Evolutionary conservation across 768 basidiomycete species (phyloP).

Genomic region (Rhodotorula toruloides): DNA sequence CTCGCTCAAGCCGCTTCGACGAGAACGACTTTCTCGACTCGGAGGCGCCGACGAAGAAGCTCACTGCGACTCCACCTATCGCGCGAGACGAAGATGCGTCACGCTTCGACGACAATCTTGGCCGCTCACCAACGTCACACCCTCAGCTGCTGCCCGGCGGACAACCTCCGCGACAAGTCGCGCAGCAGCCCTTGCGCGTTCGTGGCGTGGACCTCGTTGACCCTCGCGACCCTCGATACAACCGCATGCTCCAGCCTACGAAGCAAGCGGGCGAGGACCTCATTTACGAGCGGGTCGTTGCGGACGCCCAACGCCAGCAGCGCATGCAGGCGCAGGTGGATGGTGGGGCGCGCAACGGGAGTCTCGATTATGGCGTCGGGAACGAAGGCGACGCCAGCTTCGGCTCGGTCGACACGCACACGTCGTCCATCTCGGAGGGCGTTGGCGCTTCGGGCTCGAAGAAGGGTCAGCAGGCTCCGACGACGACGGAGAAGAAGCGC

Average conservation of each 20-base stretch:
- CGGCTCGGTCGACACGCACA: conserved; percentile 19
- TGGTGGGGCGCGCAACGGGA: not conserved
- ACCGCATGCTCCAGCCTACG: conserved; percentile 29
- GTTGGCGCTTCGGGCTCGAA: not conserved
- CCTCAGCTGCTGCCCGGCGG: not conserved
- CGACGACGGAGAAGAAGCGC: conserved; percentile 38
- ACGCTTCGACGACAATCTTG: not conserved
- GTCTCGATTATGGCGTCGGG: not conserved
- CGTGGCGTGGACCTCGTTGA: conserved; percentile 37
- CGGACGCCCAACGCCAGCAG: conserved; percentile 6
- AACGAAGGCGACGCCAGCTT: conserved; percentile 20
- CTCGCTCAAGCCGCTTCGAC: conserved; percentile 51
- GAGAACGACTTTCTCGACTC: conserved; percentile 57
- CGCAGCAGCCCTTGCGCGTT: conserved; percentile 5
- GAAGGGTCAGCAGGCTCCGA: not conserved
- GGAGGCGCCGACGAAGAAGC: conserved; percentile 52
- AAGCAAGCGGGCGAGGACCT: conserved; percentile 29
- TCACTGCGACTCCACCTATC: conserved; percentile 35
- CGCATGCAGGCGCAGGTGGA: not conserved
- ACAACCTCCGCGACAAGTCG: too few species aligned
- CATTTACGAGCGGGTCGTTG: conserved; percentile 23
- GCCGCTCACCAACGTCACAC: not conserved
- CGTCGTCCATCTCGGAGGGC: conserved; percentile 6
- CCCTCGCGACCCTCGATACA: conserved; percentile 36
- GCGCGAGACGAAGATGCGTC: conserved; percentile 12